Conservation (phyloP, 345 rosid genomes). For the Citrus sinensis region DNA sequence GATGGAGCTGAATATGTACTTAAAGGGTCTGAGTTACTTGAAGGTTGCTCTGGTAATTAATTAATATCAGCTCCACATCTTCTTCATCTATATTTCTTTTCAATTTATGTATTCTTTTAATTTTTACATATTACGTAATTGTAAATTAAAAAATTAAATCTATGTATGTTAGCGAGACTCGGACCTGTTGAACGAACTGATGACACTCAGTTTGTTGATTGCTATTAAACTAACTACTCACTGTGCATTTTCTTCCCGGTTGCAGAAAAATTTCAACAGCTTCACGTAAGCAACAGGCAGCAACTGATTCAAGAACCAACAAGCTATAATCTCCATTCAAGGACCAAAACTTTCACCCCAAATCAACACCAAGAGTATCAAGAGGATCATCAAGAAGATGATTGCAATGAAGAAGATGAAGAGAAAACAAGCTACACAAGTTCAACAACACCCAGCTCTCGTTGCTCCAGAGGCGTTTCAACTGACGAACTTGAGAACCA, state of each 20-base stretch:
- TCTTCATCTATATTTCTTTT: neutral
- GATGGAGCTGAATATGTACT: conserved; percentile 85
- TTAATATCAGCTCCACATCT: neutral
- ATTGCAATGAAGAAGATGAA: conserved; percentile 50
- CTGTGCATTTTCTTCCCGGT: neutral
- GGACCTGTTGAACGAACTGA: too few relatives aligned
- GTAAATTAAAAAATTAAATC: too few relatives aligned
- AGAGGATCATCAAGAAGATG: conserved; percentile 33
- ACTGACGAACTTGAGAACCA: conserved; percentile 62
- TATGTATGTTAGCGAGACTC: too few relatives aligned
- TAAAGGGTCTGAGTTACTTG: conserved; percentile 82
- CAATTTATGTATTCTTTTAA: neutral
- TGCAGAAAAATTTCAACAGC: conserved; percentile 41
- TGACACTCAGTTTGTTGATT: neutral
- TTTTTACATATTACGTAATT: neutral
- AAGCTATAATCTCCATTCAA: conserved; percentile 29
- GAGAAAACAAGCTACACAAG: conserved; percentile 65
- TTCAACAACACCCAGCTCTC: conserved; percentile 86
- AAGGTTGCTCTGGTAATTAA: conserved; percentile 40
- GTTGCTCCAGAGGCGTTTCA: conserved; percentile 73
- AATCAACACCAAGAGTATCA: conserved; percentile 28
- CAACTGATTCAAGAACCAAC: conserved; percentile 32
- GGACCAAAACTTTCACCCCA: conserved; percentile 24
- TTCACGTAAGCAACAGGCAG: conserved; percentile 23
- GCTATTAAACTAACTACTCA: neutral